A percentile compares a stretch with the other conserved stretches of the same genome.
Evolutionary conservation across 257 asterid genomes (phyloP).

Genomic region (Nicotiana tabacum): DNA sequence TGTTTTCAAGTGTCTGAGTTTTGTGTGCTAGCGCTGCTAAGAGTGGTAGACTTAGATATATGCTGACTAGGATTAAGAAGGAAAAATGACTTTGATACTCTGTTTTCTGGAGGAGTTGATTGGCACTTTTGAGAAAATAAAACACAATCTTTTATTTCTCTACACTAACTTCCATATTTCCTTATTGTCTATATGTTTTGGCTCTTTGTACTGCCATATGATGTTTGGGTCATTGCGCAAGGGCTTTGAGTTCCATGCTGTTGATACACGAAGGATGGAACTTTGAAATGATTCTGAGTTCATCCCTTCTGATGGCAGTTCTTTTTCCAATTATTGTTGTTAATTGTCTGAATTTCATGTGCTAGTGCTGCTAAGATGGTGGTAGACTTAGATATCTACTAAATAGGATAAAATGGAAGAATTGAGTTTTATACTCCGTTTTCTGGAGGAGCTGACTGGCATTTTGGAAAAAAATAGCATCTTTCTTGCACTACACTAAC

Average conservation of each 20-base stretch:
- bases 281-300: neutral
- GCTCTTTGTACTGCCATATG: conserved; percentile 3
- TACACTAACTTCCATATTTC: neutral
- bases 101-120: neutral
- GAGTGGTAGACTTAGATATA: neutral
- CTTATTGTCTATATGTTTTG: neutral
- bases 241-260: conserved; percentile 10
- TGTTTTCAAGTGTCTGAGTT: neutral
- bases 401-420: neutral
- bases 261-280: neutral
- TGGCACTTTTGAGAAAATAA: neutral
- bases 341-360: neutral
- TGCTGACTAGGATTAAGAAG: neutral
- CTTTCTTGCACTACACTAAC: neutral
- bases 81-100: neutral
- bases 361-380: neutral
- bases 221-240: conserved; percentile 12
- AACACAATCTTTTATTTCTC: too few species aligned
- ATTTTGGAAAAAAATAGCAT: neutral
- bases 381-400: neutral
- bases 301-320: conserved; percentile 1
- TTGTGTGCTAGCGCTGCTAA: neutral
- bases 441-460: neutral
- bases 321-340: neutral
- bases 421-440: neutral